Evolutionary conservation across 352 stramenopile genomes (phyloP), one percentile per base, ranked within the genome.

Genomic region (Phytophthora podocarpi): DNA sequence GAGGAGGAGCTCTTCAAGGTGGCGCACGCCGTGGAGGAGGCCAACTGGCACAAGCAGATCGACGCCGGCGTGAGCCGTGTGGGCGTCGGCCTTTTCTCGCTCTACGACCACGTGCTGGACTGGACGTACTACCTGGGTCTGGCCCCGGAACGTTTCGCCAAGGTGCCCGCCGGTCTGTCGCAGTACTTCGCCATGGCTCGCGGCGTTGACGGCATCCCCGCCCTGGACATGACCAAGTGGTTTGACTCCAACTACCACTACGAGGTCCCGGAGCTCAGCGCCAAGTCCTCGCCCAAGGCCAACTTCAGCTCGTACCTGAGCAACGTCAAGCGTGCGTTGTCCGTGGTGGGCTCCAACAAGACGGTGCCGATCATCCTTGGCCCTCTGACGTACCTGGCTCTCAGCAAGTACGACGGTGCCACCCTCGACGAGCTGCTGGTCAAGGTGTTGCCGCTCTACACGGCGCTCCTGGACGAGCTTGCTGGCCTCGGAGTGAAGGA

Each of bases 171-270:
- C 13, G 82, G 81, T 26, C 70, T 92, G 3, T 52, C 80, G 30
- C 83, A 91, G 66, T 93, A 97, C 76, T 97, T 97, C 71, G 87
- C 88, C 45, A 97, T 97, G 90, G 88, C 89, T 4, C 85, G 90
- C 42, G 91, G 91, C 40, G 76, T 95, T 3, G 89, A 97, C 67
- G 89, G 88, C 57, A 96, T 95, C 67, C 74, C 79, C 8, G 93
- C 93, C 6, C 80, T 98, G 31, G 93, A 97, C 67, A 97, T 98
- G 93, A 97, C 88, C 69, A 97, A 98, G 79, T 97, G 89, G 88
- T 97, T 98, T 69, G 93, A 97, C 74, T 94, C 86, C 35, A 98
- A 98, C 86, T 98, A 98, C 74, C 93, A 98, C 82, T 98, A 98
- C 83, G 91, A 97, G 69, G 90, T 97, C 37, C 90, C 93, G 2